Evolutionary conservation across 139 green algal genomes (phyloP), one percentile per base, ranked within the genome.

Genomic region (Zygnema cylindricum): DNA sequence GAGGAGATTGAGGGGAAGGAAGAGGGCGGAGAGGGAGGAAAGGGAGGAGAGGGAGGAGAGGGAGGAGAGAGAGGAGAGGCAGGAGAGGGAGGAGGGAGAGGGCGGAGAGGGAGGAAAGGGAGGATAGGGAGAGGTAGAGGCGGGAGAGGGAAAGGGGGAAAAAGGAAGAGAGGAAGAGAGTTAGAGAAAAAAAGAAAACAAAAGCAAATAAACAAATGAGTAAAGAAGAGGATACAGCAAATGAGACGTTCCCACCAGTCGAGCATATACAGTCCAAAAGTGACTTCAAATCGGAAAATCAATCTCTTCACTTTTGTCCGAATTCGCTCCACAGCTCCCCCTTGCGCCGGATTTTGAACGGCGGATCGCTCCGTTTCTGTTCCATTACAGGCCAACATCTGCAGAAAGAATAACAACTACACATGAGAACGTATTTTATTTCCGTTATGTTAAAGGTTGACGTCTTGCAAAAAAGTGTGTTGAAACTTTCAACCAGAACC

Each of bases 231-330:
- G 83, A 88, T 88, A 88, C 83, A 84, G 69, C 55, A 85, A 35
- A 89, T 42, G 2, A 23, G 11, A 2, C 84, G 75, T 77, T 89
- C 84, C 84, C 84, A 89, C 73, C 71, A 76, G 23, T 89, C 84
- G 39, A 89, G 84, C 84, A 89, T 89, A 69, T 89, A 89, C 1
- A 89, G 84, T 49, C 84, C 84, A 40, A 84, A 85, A 2, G 84
- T 89, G 11, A 89, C 84, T 54, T 40, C 86, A 7, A 77, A 78
- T 7, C 55, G 55, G 16, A 16, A 16, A 63, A 63, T 7, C 7
- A 63, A 7, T 63, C 16, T 7, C 49, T 63, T 63, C 16, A 63
- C 16, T 63, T 63, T 16, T 7, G 49, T 7, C 16, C 49, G 16
- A 63, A 63, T 7, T 7, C 7, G 49, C 16, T 7, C 49, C 7